A percentile compares a stretch with the other conserved stretches of the same genome.
Conservation (phyloP, 805 yeast species). For the Yarrowia sp. region DNA sequence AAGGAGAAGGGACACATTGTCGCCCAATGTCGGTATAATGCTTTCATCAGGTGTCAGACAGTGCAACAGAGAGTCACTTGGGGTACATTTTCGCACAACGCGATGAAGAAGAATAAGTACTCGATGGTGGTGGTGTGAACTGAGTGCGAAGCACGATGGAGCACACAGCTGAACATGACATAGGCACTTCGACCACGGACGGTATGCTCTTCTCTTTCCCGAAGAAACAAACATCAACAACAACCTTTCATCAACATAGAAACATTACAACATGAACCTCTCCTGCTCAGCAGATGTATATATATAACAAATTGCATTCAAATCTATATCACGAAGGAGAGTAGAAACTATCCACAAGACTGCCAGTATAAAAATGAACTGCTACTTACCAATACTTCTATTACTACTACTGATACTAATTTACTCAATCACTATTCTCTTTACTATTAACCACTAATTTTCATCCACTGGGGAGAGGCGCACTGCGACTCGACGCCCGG, state of each 20-base stretch:
- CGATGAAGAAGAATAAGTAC: constrained; percentile 16
- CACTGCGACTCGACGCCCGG: constrained; percentile 1
- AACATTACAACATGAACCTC: not conserved
- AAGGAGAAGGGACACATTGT: constrained; percentile 21
- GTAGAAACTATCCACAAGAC: too few relatives aligned
- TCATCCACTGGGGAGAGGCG: constrained; percentile 27
- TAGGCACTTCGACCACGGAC: too few relatives aligned
- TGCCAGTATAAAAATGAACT: too few relatives aligned
- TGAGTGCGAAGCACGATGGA: too few relatives aligned
- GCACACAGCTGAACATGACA: too few relatives aligned
- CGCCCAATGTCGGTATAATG: constrained; percentile 1
- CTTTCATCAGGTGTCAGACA: constrained; percentile 5
- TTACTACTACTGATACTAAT: too few relatives aligned
- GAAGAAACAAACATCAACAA: too few relatives aligned
- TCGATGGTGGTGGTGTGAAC: not conserved
- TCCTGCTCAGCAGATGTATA: constrained; percentile 20
- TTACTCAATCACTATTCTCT: too few relatives aligned
- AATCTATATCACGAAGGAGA: too few relatives aligned
- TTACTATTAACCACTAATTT: constrained; percentile 15
- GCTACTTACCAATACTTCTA: too few relatives aligned
- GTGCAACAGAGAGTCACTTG: constrained; percentile 2
- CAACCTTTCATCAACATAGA: not conserved
- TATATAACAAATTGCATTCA: constrained; percentile 16
- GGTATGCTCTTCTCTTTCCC: too few relatives aligned
- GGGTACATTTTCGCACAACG: constrained; percentile 1